These are phyloP conservation scores for Pilatotrama ljubarskyi DNA, from an alignment of 768 basidiomycete genomes.

Conservation along the genomic window DNA sequence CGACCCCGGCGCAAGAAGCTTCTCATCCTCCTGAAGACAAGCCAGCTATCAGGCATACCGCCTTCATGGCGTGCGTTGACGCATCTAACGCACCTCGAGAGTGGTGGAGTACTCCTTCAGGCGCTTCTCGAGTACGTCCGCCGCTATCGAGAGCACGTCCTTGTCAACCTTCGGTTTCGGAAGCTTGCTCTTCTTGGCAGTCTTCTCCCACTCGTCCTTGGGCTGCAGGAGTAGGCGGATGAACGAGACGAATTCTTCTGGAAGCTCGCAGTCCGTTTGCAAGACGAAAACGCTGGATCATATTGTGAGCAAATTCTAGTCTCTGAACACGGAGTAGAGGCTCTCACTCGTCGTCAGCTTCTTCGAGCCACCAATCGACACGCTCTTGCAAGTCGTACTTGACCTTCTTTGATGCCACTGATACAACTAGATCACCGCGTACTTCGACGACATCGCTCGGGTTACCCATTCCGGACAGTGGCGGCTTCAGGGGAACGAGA, in stretches of 20 bases:
- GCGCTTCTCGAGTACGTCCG: conserved; percentile 50
- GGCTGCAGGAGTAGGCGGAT: conserved; percentile 60
- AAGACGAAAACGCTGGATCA: conserved; percentile 53
- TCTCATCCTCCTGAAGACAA: conserved; percentile 48
- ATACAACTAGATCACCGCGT: conserved; percentile 66
- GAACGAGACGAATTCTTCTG: conserved; percentile 62
- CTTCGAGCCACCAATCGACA: conserved; percentile 93
- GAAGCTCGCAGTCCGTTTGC: conserved; percentile 52
- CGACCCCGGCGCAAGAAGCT: conserved; percentile 34
- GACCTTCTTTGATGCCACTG: conserved; percentile 27
- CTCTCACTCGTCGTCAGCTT: conserved; percentile 85
- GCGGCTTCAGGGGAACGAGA: conserved; percentile 48
- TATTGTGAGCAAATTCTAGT: neutral
- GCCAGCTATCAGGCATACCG: neutral
- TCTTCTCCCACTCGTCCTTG: conserved; percentile 58
- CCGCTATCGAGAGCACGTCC: conserved; percentile 46
- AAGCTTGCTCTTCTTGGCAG: conserved; percentile 60
- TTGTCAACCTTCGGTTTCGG: conserved; percentile 69
- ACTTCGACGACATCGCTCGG: conserved; percentile 81
- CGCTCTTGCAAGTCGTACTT: conserved; percentile 48
- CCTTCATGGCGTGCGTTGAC: neutral
- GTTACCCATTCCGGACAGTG: conserved; percentile 56
- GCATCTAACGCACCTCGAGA: conserved; percentile 49
- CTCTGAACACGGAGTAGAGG: neutral
- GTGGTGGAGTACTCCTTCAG: conserved; percentile 57